Evolutionary conservation across 2,329 filamentous ascomycete genomes (phyloP).

Genomic region (Coniella vitis): DNA sequence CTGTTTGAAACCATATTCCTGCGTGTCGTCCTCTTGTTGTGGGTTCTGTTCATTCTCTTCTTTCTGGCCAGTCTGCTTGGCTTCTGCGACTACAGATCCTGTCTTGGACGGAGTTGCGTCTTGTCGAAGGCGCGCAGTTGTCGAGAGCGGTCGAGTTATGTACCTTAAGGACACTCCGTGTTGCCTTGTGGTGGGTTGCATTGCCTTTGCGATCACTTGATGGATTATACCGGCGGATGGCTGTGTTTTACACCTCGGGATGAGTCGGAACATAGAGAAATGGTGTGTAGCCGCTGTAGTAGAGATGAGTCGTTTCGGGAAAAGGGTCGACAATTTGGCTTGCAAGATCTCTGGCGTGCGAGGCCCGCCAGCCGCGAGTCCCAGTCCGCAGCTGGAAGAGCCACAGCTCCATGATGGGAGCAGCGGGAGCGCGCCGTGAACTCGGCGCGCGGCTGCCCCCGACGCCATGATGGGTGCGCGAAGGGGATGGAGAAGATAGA

Average conservation of each 20-base stretch:
- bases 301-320: background rate
- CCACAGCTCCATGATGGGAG: constrained; percentile 38
- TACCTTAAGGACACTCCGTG: constrained; percentile 15
- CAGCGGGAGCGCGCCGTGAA: constrained; percentile 26
- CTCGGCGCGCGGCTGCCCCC: constrained; percentile 38
- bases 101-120: constrained; percentile 15
- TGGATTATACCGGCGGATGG: constrained; percentile 2
- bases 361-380: background rate
- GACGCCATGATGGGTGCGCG: constrained; percentile 35
- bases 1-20: constrained; percentile 42
- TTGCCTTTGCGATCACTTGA: constrained; percentile 9
- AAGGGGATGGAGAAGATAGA: background rate
- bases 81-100: constrained; percentile 7
- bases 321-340: background rate
- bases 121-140: constrained; percentile 16
- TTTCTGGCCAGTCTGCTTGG: constrained; percentile 3
- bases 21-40: constrained; percentile 23
- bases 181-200: constrained; percentile 11
- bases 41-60: constrained; percentile 14
- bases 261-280: constrained; percentile 3
- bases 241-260: background rate
- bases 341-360: constrained; percentile 16
- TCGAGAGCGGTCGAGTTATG: constrained; percentile 22
- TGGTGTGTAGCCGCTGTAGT: background rate
- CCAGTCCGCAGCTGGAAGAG: constrained; percentile 18